Conservation (phyloP, 768 basidiomycete genomes). For the Leucocoprinus birnbaumii region DNA sequence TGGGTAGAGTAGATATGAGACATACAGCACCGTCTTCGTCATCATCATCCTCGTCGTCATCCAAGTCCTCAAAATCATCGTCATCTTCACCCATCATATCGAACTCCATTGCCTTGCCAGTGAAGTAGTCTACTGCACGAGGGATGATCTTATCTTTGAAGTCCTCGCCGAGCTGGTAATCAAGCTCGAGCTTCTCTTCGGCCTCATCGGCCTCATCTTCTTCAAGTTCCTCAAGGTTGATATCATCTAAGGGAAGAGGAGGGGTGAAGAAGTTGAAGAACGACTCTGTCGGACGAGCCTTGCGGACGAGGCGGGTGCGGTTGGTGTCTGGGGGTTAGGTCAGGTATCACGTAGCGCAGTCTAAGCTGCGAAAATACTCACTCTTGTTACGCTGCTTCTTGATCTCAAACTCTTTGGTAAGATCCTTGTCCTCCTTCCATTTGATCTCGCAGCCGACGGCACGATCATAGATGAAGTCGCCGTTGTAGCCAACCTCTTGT, state of each 20-base stretch:
- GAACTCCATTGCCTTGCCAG: constrained; percentile 90
- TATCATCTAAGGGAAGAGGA: constrained; percentile 68
- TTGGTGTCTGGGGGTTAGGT: constrained; percentile 60
- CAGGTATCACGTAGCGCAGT: neutral
- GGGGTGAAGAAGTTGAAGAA: constrained; percentile 99
- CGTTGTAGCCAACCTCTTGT: constrained; percentile 90
- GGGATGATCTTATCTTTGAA: constrained; percentile 97
- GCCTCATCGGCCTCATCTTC: constrained; percentile 85
- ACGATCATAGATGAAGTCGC: constrained; percentile 95
- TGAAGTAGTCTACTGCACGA: constrained; percentile 95
- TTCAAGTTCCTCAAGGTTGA: constrained; percentile 65
- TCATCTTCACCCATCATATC: constrained; percentile 62
- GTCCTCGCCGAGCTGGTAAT: constrained; percentile 98
- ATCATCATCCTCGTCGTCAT: constrained; percentile 58
- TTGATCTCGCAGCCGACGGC: constrained; percentile 92
- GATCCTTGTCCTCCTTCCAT: constrained; percentile 98
- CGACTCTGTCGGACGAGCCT: constrained; percentile 87
- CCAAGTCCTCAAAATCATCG: constrained; percentile 55
- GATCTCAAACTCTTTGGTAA: constrained; percentile 96
- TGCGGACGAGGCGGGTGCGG: constrained; percentile 78
- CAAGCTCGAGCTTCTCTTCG: constrained; percentile 91
- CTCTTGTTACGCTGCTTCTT: constrained; percentile 99
- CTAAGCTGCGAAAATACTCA: constrained; percentile 32
- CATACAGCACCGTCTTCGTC: constrained; percentile 50
- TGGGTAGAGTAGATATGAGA: constrained; percentile 20